Evolutionary conservation across 2,329 filamentous ascomycete species (phyloP), one percentile per base, ranked within the genome.

Genomic region (Fusarium verrucosum): DNA sequence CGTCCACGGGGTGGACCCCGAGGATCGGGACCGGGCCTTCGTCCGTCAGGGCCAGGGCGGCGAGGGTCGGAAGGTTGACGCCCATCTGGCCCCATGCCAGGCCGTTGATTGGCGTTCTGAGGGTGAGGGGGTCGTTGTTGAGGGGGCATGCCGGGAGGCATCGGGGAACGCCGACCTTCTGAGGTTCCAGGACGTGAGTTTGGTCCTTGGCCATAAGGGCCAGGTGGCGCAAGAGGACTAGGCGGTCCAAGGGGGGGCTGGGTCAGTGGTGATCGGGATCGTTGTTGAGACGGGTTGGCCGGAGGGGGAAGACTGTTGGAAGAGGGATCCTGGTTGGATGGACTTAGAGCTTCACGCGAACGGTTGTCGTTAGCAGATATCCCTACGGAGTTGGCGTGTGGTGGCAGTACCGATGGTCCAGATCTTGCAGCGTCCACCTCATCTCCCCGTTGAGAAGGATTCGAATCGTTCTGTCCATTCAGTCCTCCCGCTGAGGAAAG

Each of bases 401-500:
- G 78, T 77, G 76, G 71, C 78, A 81, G 81, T 81, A 84, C 81
- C 78, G 79, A 77, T 77, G 78, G 80, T 75, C 81, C 79, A 70
- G 71, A 63, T 65, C 69, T 70, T 62, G 69, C 69, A 62, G 69
- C 69, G 61, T 77, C 73, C 63, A 77, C 76, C 66, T 66, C 72
- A 42, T 70, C 72, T 54, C 72, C 74, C 62, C 70, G 74, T 65
- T 65, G 68, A 54, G 59, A 69, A 55, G 47, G 50, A 53, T 71
- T 70, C 46, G 72, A 72, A 36, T 77, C 73, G 10, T 73, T 74
- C 40, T 80, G 73, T 50, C 85, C 73, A 42, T 79, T 73, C 44
- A 86, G 76, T 20, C 84, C 85, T 50, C 86, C 87, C 41, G 90
- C 90, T 66, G 89, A 90, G 28, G 87, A 87, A 74, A 98, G 83